Base-by-base conservation (phyloP, 306 rosid genomes). In the Ziziphus jujuba region DNA sequence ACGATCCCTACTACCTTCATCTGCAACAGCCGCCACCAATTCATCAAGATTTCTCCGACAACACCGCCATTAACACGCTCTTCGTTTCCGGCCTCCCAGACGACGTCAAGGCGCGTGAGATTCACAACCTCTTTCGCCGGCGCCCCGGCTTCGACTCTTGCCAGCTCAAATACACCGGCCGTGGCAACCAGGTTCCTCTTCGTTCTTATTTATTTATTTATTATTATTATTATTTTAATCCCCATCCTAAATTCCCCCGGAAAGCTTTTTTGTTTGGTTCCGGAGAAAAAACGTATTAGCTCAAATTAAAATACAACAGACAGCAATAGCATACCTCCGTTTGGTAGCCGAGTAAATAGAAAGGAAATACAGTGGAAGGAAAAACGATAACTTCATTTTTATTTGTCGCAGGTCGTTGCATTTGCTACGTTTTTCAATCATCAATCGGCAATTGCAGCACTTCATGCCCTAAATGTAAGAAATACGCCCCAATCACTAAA, bases 121-220 rank as follows among this genome's bases (percentile, higher is more conserved):
- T 93, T 62, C 96, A 93, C 79, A 93, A 93, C 86, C 98, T 93
- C 64, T 93, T 93, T 73, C 96, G 98, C 67, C 93, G 98, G 5
- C 88, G 96, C 2, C 96, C 90, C 0, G 98, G 98, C 38, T 90
- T 93, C 80, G 96, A 90, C 65, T 83, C 87, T 44, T 93, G 96
- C 84, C 98, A 93, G 81, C 98, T 93, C 83, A 90, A 93, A 90
- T 93, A 92, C 79, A 89, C 98, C 48, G 98, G 98, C 61, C 97
- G 98, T 34, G 97, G 84, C 77, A 86, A 81, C 77, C 96, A 90
- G 98, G 98, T 81, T 53, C 17, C 21, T 12, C 35, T n/a, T 56
- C 6, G 31, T 49, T 48, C 14, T 22, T 43, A 12, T 16, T 9
- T 40, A 51, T 35, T 7, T 28, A n/a, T n/a, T n/a, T n/a, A n/a